phyloP scores from a whole-genome alignment of 805 yeast species.

The Torulaspora quercuum region DNA sequence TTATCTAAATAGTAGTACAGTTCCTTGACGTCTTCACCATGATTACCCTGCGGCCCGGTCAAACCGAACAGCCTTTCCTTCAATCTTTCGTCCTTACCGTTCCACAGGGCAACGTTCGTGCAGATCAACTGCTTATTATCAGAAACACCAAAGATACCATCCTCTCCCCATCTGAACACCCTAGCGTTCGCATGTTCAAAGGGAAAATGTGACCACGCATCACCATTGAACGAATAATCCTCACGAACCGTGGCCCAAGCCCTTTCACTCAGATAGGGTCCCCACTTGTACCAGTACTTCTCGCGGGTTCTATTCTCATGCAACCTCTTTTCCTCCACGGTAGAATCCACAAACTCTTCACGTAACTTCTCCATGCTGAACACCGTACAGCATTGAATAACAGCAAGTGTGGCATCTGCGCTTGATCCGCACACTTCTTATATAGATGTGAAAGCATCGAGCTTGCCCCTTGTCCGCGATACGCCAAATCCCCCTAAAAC shows the following conservation, averaged over 20 bases:
- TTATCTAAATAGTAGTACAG: conserved; percentile 81
- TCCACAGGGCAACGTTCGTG: conserved; percentile 85
- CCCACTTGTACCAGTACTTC: conserved; percentile 84
- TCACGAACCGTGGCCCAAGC: conserved; percentile 86
- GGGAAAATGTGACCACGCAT: conserved; percentile 87
- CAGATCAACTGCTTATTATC: conserved; percentile 79
- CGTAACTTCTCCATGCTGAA: conserved; percentile 22
- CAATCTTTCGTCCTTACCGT: conserved; percentile 77
- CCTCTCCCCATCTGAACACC: conserved; percentile 93
- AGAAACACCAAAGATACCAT: conserved; percentile 85
- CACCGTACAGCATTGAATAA: too few relatives aligned
- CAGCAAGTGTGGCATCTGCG: too few relatives aligned
- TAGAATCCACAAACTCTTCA: conserved; percentile 26
- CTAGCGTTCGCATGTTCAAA: conserved; percentile 80
- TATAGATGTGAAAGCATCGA: too few relatives aligned
- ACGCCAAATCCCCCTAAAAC: too few relatives aligned
- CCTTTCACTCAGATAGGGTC: conserved; percentile 83
- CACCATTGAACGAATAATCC: conserved; percentile 81
- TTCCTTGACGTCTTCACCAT: conserved; percentile 93
- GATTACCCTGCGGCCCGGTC: conserved; percentile 91
- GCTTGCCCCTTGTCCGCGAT: too few relatives aligned
- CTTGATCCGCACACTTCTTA: too few relatives aligned
- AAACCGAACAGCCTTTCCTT: conserved; percentile 86
- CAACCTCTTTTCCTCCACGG: conserved; percentile 38
- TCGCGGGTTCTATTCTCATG: conserved; percentile 34